These are phyloP conservation scores for Dioszegia hungarica DNA, from an alignment of 768 basidiomycete genomes.

Conservation along the genomic window DNA sequence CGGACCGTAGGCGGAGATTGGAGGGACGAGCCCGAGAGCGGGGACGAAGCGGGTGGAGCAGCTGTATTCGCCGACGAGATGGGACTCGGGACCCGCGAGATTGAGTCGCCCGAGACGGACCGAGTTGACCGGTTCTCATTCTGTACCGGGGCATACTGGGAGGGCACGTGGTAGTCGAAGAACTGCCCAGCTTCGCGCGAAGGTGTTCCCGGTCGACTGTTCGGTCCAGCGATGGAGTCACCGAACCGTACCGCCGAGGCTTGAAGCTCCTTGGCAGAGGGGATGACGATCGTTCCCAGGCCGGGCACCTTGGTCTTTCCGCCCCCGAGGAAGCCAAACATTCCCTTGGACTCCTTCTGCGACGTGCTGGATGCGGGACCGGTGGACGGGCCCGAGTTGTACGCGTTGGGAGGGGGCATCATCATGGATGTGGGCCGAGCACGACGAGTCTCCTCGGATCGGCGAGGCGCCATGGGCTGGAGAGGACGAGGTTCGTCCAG, in stretches of 20 bases:
- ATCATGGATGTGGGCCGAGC: slow-evolving; percentile 6
- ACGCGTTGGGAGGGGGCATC: slow-evolving; percentile 2
- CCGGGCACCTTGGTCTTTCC: slow-evolving; percentile 36
- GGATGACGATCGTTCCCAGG: slow-evolving; percentile 5
- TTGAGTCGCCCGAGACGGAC: background rate
- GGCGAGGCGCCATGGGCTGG: background rate
- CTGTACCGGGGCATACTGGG: background rate
- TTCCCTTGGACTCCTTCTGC: slow-evolving; percentile 13
- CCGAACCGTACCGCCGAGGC: slow-evolving; percentile 1
- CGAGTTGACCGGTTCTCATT: background rate
- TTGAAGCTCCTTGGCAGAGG: background rate
- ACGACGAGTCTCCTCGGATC: slow-evolving; percentile 4
- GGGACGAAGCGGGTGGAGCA: background rate
- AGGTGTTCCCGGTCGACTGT: background rate
- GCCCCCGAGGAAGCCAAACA: slow-evolving; percentile 31
- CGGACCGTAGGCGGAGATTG: background rate
- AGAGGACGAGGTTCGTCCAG: slow-evolving; percentile 2
- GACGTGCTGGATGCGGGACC: slow-evolving; percentile 4
- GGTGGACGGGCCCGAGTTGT: slow-evolving; percentile 8
- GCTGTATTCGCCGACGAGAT: background rate
- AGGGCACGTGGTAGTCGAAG: slow-evolving; percentile 3
- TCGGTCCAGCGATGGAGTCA: background rate
- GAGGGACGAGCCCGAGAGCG: background rate
- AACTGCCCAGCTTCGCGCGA: background rate
- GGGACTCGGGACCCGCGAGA: background rate